These are phyloP conservation scores for Exophiala lecanii-corni DNA, from an alignment of 2,329 filamentous ascomycete species.

Conservation along the genomic window DNA sequence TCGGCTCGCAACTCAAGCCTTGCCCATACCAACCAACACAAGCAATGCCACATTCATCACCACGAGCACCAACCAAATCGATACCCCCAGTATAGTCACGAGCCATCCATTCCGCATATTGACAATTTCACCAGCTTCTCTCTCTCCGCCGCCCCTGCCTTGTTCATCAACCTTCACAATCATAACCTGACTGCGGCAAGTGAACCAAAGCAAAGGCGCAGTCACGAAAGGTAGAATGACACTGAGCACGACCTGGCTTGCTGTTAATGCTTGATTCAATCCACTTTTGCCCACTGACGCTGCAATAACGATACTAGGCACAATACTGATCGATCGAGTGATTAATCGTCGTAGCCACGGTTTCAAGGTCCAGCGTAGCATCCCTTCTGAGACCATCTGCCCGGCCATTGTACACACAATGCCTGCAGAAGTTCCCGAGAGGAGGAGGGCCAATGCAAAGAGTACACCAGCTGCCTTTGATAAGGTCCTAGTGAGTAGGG, in stretches of 20 bases:
- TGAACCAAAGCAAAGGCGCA: slow-evolving; percentile 81
- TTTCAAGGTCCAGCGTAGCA: slow-evolving; percentile 66
- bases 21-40: slow-evolving; percentile 59
- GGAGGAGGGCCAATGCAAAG: slow-evolving; percentile 73
- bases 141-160: background rate
- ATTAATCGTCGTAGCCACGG: slow-evolving; percentile 76
- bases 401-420: slow-evolving; percentile 80
- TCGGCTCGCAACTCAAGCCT: slow-evolving; percentile 29
- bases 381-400: slow-evolving; percentile 83
- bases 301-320: slow-evolving; percentile 77
- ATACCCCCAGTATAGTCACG: slow-evolving; percentile 51
- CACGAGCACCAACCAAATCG: slow-evolving; percentile 70
- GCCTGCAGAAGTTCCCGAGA: slow-evolving; percentile 75
- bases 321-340: slow-evolving; percentile 75
- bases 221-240: slow-evolving; percentile 78
- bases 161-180: slow-evolving; percentile 45
- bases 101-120: slow-evolving; percentile 72
- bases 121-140: slow-evolving; percentile 29
- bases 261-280: slow-evolving; percentile 67
- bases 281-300: slow-evolving; percentile 69
- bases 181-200: slow-evolving; percentile 75
- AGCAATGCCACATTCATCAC: slow-evolving; percentile 75
- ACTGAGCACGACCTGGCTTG: slow-evolving; percentile 71
- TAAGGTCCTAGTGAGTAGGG: slow-evolving; percentile 63
- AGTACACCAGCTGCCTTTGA: slow-evolving; percentile 72